A percentile compares a stretch with the other conserved stretches of the same genome.
Conservation (phyloP, 257 asterid species). For the Leonotis leonurus region DNA sequence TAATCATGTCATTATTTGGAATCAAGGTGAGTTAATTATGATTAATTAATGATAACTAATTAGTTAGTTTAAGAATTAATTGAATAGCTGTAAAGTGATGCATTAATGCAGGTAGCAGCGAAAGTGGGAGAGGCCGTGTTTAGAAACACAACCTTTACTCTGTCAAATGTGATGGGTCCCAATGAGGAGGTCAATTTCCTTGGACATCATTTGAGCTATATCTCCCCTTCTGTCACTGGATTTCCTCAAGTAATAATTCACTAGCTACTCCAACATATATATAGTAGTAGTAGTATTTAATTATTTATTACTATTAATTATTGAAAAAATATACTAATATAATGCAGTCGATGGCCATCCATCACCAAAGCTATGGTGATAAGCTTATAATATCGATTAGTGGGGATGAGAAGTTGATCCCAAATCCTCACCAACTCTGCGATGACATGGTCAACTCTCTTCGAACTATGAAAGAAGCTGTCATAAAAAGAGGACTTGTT, state of each 20-base stretch:
- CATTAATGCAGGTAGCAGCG: not conserved
- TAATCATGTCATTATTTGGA: slow-evolving; percentile 27
- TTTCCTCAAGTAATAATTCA: slow-evolving; percentile 26
- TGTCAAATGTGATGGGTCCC: slow-evolving; percentile 7
- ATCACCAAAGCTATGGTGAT: slow-evolving; percentile 31
- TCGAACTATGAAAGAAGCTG: slow-evolving; percentile 23
- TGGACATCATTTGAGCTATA: slow-evolving; percentile 2
- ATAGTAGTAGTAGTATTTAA: too few species aligned
- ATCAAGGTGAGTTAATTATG: too few species aligned
- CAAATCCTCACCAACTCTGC: slow-evolving; percentile 39
- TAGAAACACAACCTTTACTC: not conserved
- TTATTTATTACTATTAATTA: too few species aligned
- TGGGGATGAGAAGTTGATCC: slow-evolving; percentile 31
- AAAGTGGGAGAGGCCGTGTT: not conserved
- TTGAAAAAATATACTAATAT: not conserved
- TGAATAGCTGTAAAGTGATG: too few species aligned
- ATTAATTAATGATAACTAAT: too few species aligned
- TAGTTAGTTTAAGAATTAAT: too few species aligned
- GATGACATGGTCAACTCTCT: slow-evolving; percentile 34
- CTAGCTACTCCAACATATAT: too few species aligned
- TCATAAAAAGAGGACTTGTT: not conserved
- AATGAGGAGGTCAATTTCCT: not conserved
- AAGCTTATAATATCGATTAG: slow-evolving; percentile 34
- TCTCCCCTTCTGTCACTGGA: slow-evolving; percentile 36
- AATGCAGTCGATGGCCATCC: slow-evolving; percentile 29